Evolutionary conservation across 148 eudicot species (phyloP), one percentile per base, ranked within the genome.

Genomic region (Rhododendron griersonianum): DNA sequence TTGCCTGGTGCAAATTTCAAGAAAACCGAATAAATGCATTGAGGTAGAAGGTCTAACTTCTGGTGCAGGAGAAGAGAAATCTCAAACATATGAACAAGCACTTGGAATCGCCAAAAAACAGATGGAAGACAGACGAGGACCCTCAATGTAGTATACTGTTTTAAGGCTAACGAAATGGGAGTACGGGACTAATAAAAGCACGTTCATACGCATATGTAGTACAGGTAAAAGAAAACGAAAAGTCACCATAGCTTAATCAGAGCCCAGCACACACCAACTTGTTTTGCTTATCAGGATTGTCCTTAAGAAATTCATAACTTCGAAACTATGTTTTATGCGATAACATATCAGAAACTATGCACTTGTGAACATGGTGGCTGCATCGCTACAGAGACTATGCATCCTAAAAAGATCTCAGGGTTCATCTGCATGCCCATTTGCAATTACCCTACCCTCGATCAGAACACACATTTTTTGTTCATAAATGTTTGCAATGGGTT

Each of bases 1-100:
- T 93, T 81, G 87, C 89, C 95, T 93, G 91, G 44, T 25, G 71
- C 53, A 81, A 33, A 53, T 81, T 81, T 57, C 69, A 57, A 81
- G 69, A 57, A 55, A 33, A 81, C 7, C 10, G n/a, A 19, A 57
- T 57, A 18, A 81, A 11, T 35, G 39, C 14, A 33, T 35, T 3
- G 45, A 81, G 48, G 63, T 21, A 21, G 28, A 57, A 81, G 7
- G 41, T 35, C 7, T 7, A 81, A 33, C 51, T 81, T 57, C 48
- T 33, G 10, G 18, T 30, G 13, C 10, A 33, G 35, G 82, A 81
- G 45, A 81, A 55, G 7, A 57, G 83, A 33, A 35, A 55, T 4
- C 1, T 47, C 19, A 1, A 80, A 80, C 45, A 11, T 10, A 80
- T 50, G 30, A 21, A 16, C 23, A 75, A 39, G 11, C 16, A 75